Base-by-base conservation (phyloP, 805 yeast species). In the Metschnikowia shivogae region DNA sequence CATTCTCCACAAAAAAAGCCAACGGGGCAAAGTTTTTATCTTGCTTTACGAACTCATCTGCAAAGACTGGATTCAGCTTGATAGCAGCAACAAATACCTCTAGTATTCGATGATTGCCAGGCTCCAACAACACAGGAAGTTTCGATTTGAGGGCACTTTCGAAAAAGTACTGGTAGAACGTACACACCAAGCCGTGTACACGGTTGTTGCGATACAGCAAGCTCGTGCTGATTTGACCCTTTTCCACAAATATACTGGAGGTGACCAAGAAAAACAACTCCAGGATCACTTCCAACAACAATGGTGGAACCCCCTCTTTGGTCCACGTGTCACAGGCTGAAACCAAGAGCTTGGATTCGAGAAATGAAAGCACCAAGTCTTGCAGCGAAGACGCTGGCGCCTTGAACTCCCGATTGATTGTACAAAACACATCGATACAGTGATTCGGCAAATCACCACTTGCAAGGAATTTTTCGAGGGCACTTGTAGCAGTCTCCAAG, bases 311-410 rank as follows among this genome's bases (percentile, higher is more conserved):
- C 10, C 27, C 33, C 1, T 39, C 43, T 3, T 40, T 47, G n/a
- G 28, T 39, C 52, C 48, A 48, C 13, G 44, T 47, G 12, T 45
- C 47, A 34, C 52, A 45, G 6, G 52, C 52, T 5, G 49, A 48
- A 20, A 31, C 30, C 22, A 48, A 47, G 14, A 48, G 47, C 28
- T 48, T 45, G 35, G 52, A 48, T 34, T 45, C 47, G 14, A 48
- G 36, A 14, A 48, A 48, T 14, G 34, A 42, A 12, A 39, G 47
- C 14, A 48, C 52, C 14, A 48, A 36, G 19, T 34, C 42, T 19
- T 48, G 52, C 32, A 48, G 46, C 0, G 45, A 26, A 27, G 27
- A 42, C 31, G 44, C 36, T 33, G 32, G 52, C 12, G 46, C 17
- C 31, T 43, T 42, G 17, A 48, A 45, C 42, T 48, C 52, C n/a